Evolutionary conservation across 1,284 basidiomycete genomes (phyloP), one percentile per base, ranked within the genome.

Genomic region (Ganoderma sinense): DNA sequence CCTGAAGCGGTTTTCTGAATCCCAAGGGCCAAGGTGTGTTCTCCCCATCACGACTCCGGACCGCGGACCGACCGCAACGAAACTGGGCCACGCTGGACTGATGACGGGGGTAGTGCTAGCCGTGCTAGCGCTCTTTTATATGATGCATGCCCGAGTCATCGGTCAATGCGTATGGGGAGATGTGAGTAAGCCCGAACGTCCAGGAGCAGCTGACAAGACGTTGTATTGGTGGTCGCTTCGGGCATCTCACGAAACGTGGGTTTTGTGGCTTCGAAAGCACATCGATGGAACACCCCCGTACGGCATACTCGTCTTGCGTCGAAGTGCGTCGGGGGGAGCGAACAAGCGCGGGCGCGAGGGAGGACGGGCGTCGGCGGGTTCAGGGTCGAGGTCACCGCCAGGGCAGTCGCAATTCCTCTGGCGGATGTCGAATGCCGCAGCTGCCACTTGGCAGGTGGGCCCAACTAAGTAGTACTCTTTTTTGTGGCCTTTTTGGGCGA

Each of bases 221-320:
- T 51, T 51, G 48, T 33, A 33, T 64, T 31, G 63, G 14, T 20
- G 10, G 55, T 18, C 40, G 33, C 23, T 29, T 43, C 63, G 63
- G 23, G 55, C 51, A 65, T 65, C 64, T 43, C 64, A 65, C 64
- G 55, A 41, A 39, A 41, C 33, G 36, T 40, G 48, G 63, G 48
- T 64, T 64, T 39, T 51, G 48, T 48, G 33, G 63, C 51, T 64
- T 64, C 63, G 51, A 64, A 64, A 36, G 63, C 16, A n/a, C 63
- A 56, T 33, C n/a, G 23, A 31, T 31, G 36, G 33, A 31, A 39
- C 20, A 31, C 62, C 36, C 36, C 18, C 26, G 45, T 48, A 64
- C 45, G 48, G 63, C 51, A 59, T 41, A 20, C 48, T 41, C 33
- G 18, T 20, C 45, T 10, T 39, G 48, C 39, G 56, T 59, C 56